Base-by-base conservation (phyloP, 164 flowering plant genomes). In the Nymphaea colorata region DNA sequence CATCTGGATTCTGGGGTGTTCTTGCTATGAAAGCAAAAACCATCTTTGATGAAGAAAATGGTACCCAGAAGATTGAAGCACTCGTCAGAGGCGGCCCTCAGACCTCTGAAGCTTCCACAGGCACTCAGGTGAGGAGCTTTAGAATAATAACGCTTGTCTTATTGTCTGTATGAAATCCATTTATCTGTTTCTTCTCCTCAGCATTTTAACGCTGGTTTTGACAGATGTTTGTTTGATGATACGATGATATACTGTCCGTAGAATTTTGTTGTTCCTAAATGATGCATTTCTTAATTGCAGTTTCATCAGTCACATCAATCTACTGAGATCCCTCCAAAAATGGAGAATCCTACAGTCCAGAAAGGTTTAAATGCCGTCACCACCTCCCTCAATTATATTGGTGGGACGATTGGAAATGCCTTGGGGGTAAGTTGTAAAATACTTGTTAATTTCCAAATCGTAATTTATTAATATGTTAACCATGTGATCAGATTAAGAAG, bases 1-100 rank as follows among this genome's bases (percentile, higher is more conserved):
- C 36, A 25, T 72, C 77, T 67, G 92, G 97, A 6, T 89, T 93
- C 60, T 93, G 98, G 97, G 87, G 96, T 64, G 83, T 87, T 73
- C 80, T 93, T 14, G 90, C 97, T 53, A 83, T 82, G 73, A 93
- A 93, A 81, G 97, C 97, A 18, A 93, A 91, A 75, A 78, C 94
- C 41, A 82, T 93, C 74, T 82, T 93, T 11, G 98, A 89, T 3
- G 97, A 93, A 41, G 91, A 93, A 65, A 69, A 79, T 67, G 67
- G 36, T 2, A 67, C 78, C 42, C 74, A 76, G 53, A 82, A 84
- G 51, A 61, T 70, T 59, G 84, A 77, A 66, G 55, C 68, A 16
- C 68, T 81, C 47, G 69, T 55, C 61, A 77, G 70, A 75, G 45
- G 60, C 16, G 72, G 69, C 59, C 73, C 80, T 3, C 76, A 71